A percentile compares a stretch with the other conserved stretches of the same genome.
phyloP scores from a whole-genome alignment of 106 monocot species.

The Dendrobium huoshanense region DNA sequence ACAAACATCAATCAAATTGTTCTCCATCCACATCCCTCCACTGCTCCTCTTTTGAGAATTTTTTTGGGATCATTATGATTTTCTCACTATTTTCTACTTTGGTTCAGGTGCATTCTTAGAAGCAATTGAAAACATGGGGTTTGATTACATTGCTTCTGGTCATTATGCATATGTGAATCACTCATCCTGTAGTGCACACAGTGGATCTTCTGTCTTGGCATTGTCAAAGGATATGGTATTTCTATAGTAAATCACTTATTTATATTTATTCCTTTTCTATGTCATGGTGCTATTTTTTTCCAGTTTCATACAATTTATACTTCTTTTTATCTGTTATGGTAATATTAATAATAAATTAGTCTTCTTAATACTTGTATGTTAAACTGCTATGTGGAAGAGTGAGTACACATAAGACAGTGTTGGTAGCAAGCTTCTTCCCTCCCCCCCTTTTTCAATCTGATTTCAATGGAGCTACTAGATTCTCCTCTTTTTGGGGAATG shows the following conservation, averaged over 20 bases:
- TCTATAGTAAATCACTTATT: background rate
- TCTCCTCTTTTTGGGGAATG: background rate
- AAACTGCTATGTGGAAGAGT: background rate
- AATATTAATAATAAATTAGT: background rate
- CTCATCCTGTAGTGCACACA: constrained; percentile 18
- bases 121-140: constrained; percentile 72
- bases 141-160: constrained; percentile 93
- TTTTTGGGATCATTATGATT: background rate
- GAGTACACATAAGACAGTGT: background rate
- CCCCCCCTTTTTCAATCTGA: background rate
- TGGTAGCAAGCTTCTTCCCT: background rate
- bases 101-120: constrained; percentile 80
- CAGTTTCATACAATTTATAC: background rate
- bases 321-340: background rate
- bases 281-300: background rate
- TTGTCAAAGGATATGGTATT: constrained; percentile 85
- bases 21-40: background rate
- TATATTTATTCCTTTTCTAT: background rate
- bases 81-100: constrained; percentile 1
- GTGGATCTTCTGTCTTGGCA: constrained; percentile 50
- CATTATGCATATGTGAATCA: constrained; percentile 89
- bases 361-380: background rate
- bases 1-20: background rate
- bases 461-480: background rate
- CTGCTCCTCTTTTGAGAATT: background rate